Base-by-base conservation (phyloP, 768 basidiomycete genomes). In the Lentinula edodes region DNA sequence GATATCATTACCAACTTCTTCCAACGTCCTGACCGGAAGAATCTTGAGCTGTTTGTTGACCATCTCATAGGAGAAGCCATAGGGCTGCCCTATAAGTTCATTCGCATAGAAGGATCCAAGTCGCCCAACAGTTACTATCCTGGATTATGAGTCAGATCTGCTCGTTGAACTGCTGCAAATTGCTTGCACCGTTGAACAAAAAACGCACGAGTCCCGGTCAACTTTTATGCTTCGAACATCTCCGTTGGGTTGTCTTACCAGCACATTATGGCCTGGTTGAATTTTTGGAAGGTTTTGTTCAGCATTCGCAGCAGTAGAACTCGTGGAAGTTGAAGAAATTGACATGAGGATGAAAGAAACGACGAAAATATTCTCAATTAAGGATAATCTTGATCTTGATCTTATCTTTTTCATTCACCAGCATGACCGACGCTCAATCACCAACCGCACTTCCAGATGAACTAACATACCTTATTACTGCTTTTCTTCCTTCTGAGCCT, bases 31-130 rank as follows among this genome's bases (percentile, higher is more conserved):
- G 48, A 88, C 83, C 58, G 86, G 82, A 36, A 89, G 67, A 35
- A 84, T 76, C 60, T 75, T 83, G 65, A 94, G 81, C 61, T 81
- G 85, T 69, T 89, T 91, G 67, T 84, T 83, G 16, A 78, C 71
- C 60, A 98, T 89, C 71, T 98, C 94, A 72, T 95, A 94, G 0
- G 91, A 87, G 62, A 95, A 78, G 4, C 96, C 97, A 70, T 90
- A 98, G 1, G 88, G 88, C 62, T 93, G 84, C 28, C 86, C 87
- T 35, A 96, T 78, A 36, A 99, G 81, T 57, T 93, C 86, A 62
- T 85, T 85, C 16, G 87, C 81, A 62, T 82, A 73, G 73, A 99
- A 98, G 3, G 86, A 83, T 10, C 96, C 97, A 63, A 90, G 87
- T 74, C 91, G 92, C 63, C 95, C 95, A 18, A 97, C 76, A 38